These are phyloP conservation scores for Bruguiera parviflora DNA, from an alignment of 345 rosid genomes.

Conservation along the genomic window DNA sequence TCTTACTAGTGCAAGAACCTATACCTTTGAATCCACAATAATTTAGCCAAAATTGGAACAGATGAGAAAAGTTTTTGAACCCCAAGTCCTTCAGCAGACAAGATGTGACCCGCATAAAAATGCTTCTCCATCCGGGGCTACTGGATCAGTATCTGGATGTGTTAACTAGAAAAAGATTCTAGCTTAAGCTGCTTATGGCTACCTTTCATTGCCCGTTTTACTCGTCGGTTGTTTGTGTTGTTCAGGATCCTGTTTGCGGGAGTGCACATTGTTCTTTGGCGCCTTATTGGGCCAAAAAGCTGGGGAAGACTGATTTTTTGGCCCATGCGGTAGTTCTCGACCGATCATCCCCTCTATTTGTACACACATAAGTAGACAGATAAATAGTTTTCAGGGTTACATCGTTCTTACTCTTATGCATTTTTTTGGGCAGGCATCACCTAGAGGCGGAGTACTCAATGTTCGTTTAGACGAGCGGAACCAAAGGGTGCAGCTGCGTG, in stretches of 20 bases:
- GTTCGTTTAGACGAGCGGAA: slow-evolving; percentile 48
- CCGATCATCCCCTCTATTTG: no score
- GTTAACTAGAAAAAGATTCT: no score
- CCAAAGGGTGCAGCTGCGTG: slow-evolving; percentile 57
- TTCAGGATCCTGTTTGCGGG: slow-evolving; percentile 81
- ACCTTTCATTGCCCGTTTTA: neutral
- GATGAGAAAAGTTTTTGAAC: no score
- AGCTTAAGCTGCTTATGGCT: no score
- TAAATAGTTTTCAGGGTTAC: neutral
- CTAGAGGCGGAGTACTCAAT: slow-evolving; percentile 53
- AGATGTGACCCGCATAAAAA: no score
- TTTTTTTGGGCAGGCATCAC: slow-evolving; percentile 38
- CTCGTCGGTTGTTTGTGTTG: neutral
- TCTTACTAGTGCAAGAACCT: no score
- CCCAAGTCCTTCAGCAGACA: no score
- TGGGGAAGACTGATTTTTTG: slow-evolving; percentile 51
- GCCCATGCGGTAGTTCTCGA: slow-evolving; percentile 51
- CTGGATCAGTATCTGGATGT: no score
- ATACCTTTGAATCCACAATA: no score
- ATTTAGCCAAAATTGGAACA: neutral
- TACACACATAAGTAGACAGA: neutral
- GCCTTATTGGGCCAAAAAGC: slow-evolving; percentile 63
- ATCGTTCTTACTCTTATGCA: neutral
- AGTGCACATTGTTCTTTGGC: slow-evolving; percentile 79
- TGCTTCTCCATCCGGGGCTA: no score